phyloP scores from a whole-genome alignment of 129 eudicot species.

The Logfia minima region DNA sequence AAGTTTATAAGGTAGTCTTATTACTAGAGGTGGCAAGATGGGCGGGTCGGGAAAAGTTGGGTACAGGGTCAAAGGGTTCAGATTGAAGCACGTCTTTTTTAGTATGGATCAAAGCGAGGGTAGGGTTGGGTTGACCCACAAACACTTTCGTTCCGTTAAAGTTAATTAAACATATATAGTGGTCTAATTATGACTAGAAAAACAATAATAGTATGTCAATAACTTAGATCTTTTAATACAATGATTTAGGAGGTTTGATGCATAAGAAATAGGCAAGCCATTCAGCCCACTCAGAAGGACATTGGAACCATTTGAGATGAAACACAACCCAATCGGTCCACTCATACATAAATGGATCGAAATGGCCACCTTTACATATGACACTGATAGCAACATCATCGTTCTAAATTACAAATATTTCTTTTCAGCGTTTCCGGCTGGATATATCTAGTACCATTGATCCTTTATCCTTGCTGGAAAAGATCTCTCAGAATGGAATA shows the following conservation, averaged over 20 bases:
- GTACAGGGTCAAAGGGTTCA: neutral
- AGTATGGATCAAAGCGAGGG: neutral
- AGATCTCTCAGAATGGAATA: constrained; percentile 73
- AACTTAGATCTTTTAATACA: neutral
- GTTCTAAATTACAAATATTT: constrained; percentile 6
- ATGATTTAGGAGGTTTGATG: constrained; percentile 2
- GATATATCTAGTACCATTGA: constrained; percentile 67
- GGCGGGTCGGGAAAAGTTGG: neutral
- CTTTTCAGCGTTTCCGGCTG: constrained; percentile 62
- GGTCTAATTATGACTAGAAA: neutral
- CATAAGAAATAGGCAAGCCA: neutral
- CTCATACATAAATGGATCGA: neutral
- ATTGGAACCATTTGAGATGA: neutral
- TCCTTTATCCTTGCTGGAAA: constrained; percentile 80
- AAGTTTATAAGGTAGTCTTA: constrained; percentile 84
- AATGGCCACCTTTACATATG: neutral
- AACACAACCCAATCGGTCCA: neutral
- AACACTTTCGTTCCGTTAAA: too few species aligned
- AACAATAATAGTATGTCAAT: neutral
- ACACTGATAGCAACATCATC: neutral
- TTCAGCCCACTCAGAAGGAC: neutral
- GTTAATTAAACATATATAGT: neutral
- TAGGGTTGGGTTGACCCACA: neutral
- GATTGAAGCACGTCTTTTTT: neutral
- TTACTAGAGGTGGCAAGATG: constrained; percentile 13